Base-by-base conservation (phyloP, 306 rosid species). In the Prunus fruticosa region DNA sequence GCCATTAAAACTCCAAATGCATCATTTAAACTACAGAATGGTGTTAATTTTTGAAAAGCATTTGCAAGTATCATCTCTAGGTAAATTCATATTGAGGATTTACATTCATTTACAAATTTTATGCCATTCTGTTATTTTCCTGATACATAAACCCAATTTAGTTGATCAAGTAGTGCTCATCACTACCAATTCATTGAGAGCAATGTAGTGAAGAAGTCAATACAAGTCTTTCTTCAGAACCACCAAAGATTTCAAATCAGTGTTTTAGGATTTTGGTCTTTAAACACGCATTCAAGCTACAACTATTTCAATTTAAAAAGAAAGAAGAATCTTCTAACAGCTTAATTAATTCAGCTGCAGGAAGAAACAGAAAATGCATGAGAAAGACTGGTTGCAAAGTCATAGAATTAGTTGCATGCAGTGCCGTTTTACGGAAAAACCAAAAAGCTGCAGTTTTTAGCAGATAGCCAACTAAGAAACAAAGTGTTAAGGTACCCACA, bases 391-490 rank as follows among this genome's bases (percentile, higher is more conserved):
- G 67, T 63, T 34, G 67, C 67, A 3, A 16, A 63, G 46, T 28
- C 45, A 30, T 63, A 19, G 38, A 34, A 30, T 6, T 18, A 52
- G 58, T 15, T 30, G 19, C 45, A 63, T 30, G 67, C 67, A 63
- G 22, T 20, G 67, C 46, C 67, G 67, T 63, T 63, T 63, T 63
- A 63, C 46, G 67, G 67, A 63, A 63, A 63, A 30, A 20, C 38
- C 10, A 63, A 63, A 63, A 30, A 63, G 12, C 67, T 30, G 45
- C 22, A 16, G 9, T 2, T 2, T 15, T 18, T 15, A 63, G 45
- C 0, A 13, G 22, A 62, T 62, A 63, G 45, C 45, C 20, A 16
- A 63, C 20, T 52, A 18, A 52, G 58, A 52, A 52, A 15, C 52
- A 47, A 47, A 47, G 15, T 47, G 52, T 10, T 47, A 60, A 60